phyloP scores from a whole-genome alignment of 495 filamentous ascomycete genomes.

The Lasiosphaeria ovina region DNA sequence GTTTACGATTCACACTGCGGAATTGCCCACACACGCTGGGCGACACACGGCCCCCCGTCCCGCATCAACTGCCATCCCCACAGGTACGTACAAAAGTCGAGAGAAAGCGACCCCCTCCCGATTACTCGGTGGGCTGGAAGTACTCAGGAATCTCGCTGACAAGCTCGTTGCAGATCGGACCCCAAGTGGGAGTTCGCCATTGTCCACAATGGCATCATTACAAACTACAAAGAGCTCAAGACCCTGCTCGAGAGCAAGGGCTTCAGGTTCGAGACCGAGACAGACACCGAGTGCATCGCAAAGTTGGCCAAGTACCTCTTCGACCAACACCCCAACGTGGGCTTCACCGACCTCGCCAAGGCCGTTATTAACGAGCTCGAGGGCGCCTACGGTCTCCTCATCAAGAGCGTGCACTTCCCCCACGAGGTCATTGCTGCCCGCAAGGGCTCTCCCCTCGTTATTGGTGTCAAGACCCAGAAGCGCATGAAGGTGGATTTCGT shows the following conservation, averaged over 20 bases:
- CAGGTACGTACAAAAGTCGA: slow-evolving; percentile 59
- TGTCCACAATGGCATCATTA: slow-evolving; percentile 99
- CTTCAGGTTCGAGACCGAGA: slow-evolving; percentile 98
- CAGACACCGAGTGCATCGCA: slow-evolving; percentile 97
- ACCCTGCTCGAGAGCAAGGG: slow-evolving; percentile 89
- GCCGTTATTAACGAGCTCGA: slow-evolving; percentile 97
- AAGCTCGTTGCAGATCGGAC: slow-evolving; percentile 53
- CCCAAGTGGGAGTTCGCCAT: slow-evolving; percentile 92
- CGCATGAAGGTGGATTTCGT: slow-evolving; percentile 99
- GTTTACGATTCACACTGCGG: slow-evolving; percentile 96
- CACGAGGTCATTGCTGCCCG: slow-evolving; percentile 97
- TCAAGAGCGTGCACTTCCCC: slow-evolving; percentile 98
- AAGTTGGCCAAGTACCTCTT: slow-evolving; percentile 98
- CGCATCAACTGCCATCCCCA: slow-evolving; percentile 97
- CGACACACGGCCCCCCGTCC: slow-evolving; percentile 92
- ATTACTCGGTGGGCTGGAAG: background rate
- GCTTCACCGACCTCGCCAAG: slow-evolving; percentile 94
- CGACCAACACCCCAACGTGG: slow-evolving; percentile 90
- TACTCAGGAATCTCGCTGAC: slow-evolving; percentile 5
- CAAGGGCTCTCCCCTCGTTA: slow-evolving; percentile 94
- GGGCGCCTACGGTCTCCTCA: slow-evolving; percentile 91
- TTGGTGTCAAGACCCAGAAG: slow-evolving; percentile 91
- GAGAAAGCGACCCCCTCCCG: background rate
- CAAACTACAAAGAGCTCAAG: slow-evolving; percentile 99
- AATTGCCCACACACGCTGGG: slow-evolving; percentile 98